Percentiles rank a stretch among this genome's conserved stretches.
Evolutionary conservation across 148 eudicot species (phyloP).

Genomic region (Suaeda aralocaspica): DNA sequence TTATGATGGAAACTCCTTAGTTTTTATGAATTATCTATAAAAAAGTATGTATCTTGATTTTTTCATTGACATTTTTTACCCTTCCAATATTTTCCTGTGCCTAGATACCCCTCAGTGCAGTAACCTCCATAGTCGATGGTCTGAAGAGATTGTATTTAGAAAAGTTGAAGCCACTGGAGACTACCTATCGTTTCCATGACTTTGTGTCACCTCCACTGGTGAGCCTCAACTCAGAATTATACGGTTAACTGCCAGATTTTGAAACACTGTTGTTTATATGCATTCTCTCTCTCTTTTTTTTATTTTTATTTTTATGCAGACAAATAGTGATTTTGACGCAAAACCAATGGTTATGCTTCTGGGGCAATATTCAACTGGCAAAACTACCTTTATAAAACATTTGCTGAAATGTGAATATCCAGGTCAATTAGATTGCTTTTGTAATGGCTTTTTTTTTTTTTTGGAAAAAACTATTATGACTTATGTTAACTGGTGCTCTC

Average conservation of each 20-base stretch:
- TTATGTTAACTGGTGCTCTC: constrained; percentile 2
- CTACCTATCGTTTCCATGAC: constrained; percentile 71
- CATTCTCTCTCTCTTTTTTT: no score
- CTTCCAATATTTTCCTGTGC: constrained; percentile 6
- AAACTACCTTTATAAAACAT: constrained; percentile 95
- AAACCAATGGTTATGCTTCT: constrained; percentile 99
- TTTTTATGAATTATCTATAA: no score
- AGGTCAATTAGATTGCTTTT: constrained; percentile 37
- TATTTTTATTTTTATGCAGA: no score
- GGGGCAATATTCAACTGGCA: constrained; percentile 98
- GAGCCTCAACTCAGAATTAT: constrained; percentile 22
- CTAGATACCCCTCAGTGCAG: constrained; percentile 47
- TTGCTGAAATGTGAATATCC: constrained; percentile 79
- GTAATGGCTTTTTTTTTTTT: neutral
- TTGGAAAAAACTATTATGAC: neutral
- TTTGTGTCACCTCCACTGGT: constrained; percentile 84
- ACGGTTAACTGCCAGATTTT: neutral
- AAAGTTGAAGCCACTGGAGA: constrained; percentile 87
- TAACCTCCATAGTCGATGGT: constrained; percentile 86
- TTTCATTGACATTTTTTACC: constrained; percentile 9
- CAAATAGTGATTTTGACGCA: constrained; percentile 84
- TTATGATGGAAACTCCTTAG: no score
- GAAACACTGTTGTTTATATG: neutral
- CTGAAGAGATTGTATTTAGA: constrained; percentile 74
- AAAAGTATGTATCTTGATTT: neutral